A percentile compares a stretch with the other conserved stretches of the same genome.
phyloP scores from a whole-genome alignment of 1,284 basidiomycete genomes.

The Pseudozyma pruni region DNA sequence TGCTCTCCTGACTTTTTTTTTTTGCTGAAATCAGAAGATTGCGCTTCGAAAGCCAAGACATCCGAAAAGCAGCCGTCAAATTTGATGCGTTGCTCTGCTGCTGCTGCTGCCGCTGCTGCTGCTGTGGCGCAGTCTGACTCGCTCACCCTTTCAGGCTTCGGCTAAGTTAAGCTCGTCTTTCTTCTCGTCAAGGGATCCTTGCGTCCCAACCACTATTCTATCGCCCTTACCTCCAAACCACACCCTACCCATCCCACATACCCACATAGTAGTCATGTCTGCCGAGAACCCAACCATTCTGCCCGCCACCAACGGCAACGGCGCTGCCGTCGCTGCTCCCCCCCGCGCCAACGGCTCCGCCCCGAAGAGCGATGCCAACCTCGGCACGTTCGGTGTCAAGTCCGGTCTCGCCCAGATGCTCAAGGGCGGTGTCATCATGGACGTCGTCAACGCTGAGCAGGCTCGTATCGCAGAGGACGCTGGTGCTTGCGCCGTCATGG shows the following conservation, averaged over 20 bases:
- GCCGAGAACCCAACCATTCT: slow-evolving; percentile 68
- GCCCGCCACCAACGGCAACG: slow-evolving; percentile 58
- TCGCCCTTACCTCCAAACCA: not conserved
- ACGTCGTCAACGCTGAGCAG: slow-evolving; percentile 79
- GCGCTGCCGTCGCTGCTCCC: slow-evolving; percentile 41
- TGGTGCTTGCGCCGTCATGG: slow-evolving; percentile 96
- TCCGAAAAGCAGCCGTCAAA: too few relatives aligned
- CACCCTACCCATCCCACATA: slow-evolving; percentile 4
- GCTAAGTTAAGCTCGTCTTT: slow-evolving; percentile 10
- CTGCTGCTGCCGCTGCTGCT: too few relatives aligned
- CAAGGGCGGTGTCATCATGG: slow-evolving; percentile 70
- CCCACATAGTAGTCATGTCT: slow-evolving; percentile 51
- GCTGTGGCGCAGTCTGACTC: not conserved
- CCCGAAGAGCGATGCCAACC: slow-evolving; percentile 73
- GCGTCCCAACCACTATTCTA: not conserved
- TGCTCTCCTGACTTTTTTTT: not conserved
- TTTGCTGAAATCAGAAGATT: not conserved
- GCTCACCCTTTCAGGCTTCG: not conserved
- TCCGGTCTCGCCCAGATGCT: slow-evolving; percentile 72
- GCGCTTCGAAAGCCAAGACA: too few relatives aligned
- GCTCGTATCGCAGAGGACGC: slow-evolving; percentile 97
- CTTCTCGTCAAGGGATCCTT: not conserved
- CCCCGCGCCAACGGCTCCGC: slow-evolving; percentile 71
- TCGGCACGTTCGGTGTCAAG: slow-evolving; percentile 92
- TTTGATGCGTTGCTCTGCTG: not conserved